These are phyloP conservation scores for Phytophthora cryptogea DNA, from an alignment of 352 stramenopile species.

Conservation along the genomic window DNA sequence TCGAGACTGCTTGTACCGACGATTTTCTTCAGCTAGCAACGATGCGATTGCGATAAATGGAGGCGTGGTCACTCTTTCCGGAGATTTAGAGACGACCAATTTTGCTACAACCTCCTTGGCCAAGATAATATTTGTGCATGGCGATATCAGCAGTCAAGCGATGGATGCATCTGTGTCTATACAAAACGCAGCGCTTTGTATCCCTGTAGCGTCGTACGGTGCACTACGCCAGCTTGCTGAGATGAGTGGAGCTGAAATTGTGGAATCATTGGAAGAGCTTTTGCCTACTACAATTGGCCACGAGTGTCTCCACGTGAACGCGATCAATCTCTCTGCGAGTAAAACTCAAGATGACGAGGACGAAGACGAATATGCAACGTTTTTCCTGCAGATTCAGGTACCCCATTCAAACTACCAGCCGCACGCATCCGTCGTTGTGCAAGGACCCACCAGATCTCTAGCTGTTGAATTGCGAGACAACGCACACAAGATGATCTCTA, in stretches of 20 bases:
- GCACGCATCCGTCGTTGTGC: constrained; percentile 24
- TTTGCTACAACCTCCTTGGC: constrained; percentile 3
- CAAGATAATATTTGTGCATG: constrained; percentile 28
- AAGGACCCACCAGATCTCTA: constrained; percentile 28
- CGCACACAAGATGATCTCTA: constrained; percentile 16
- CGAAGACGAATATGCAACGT: constrained; percentile 8
- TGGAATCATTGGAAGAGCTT: constrained; percentile 31
- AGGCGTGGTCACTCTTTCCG: constrained; percentile 16
- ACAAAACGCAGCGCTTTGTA: constrained; percentile 12
- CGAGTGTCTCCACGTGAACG: constrained; percentile 19
- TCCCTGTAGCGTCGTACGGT: constrained; percentile 25
- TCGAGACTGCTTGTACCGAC: constrained; percentile 1
- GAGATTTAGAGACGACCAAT: constrained; percentile 13
- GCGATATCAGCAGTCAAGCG: constrained; percentile 11
- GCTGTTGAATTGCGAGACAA: constrained; percentile 24
- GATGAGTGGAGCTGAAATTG: constrained; percentile 33
- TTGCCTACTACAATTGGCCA: constrained; percentile 24
- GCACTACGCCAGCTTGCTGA: constrained; percentile 24
- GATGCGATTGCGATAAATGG: constrained; percentile 4
- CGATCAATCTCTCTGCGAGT: constrained; percentile 14
- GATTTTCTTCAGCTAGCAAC: background rate
- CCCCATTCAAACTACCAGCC: constrained; percentile 2
- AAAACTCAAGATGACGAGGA: constrained; percentile 17
- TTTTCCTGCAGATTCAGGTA: constrained; percentile 20
- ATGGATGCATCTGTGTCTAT: constrained; percentile 18